These are phyloP conservation scores for Aspergillus caelatus DNA, from an alignment of 2,329 filamentous ascomycete species.

Conservation along the genomic window DNA sequence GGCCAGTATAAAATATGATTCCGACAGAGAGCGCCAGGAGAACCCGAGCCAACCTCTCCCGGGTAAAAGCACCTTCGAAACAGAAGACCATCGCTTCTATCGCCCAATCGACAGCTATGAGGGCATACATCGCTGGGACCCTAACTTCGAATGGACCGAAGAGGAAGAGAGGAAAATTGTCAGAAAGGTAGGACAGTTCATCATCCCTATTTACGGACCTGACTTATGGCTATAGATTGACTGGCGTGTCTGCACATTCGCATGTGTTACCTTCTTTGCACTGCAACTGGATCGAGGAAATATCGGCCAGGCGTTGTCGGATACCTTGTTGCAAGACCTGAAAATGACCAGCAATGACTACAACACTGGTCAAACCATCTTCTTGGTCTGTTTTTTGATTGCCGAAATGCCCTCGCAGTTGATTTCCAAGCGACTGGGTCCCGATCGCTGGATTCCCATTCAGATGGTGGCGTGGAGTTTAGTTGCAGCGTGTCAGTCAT, in stretches of 20 bases:
- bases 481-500: slow-evolving; percentile 59
- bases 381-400: slow-evolving; percentile 55
- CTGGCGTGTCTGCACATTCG: not conserved
- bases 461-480: slow-evolving; percentile 59
- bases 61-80: not conserved
- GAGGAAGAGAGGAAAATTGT: slow-evolving; percentile 40
- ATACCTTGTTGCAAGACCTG: slow-evolving; percentile 55
- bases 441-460: slow-evolving; percentile 56
- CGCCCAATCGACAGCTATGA: slow-evolving; percentile 39
- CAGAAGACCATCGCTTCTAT: not conserved
- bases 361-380: slow-evolving; percentile 58
- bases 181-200: slow-evolving; percentile 21
- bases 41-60: not conserved
- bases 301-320: slow-evolving; percentile 56
- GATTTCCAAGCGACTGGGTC: slow-evolving; percentile 56
- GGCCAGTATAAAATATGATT: not conserved
- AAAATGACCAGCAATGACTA: slow-evolving; percentile 55
- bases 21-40: not conserved
- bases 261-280: slow-evolving; percentile 62
- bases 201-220: fast-evolving
- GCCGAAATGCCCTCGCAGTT: slow-evolving; percentile 56
- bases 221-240: not conserved
- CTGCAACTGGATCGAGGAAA: slow-evolving; percentile 49
- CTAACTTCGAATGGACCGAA: slow-evolving; percentile 40
- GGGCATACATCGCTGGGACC: slow-evolving; percentile 49